Conservation (phyloP, 306 rosid genomes). For the Ormosia emarginata region DNA sequence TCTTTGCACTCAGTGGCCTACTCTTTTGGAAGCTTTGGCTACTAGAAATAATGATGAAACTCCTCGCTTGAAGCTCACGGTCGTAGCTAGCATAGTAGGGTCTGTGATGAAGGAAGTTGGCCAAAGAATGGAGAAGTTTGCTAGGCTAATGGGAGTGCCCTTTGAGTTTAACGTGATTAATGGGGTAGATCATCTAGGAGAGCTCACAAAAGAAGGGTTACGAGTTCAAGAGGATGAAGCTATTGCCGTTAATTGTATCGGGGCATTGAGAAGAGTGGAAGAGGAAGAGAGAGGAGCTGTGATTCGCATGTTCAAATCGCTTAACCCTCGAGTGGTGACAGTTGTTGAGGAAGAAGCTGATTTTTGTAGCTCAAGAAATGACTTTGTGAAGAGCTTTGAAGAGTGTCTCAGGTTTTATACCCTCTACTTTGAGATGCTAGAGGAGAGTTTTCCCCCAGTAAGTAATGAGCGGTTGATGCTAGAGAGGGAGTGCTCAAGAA, state of each 20-base stretch:
- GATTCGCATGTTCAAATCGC: slow-evolving; percentile 42
- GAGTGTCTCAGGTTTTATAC: slow-evolving; percentile 78
- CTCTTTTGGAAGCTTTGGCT: slow-evolving; percentile 69
- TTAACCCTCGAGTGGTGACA: slow-evolving; percentile 59
- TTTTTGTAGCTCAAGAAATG: slow-evolving; percentile 29
- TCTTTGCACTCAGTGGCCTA: slow-evolving; percentile 84
- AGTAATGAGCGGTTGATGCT: slow-evolving; percentile 68
- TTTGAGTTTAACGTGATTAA: slow-evolving; percentile 59
- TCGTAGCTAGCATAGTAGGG: slow-evolving; percentile 30
- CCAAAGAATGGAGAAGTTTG: slow-evolving; percentile 89
- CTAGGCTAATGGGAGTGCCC: slow-evolving; percentile 89
- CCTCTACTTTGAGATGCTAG: slow-evolving; percentile 73
- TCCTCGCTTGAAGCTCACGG: slow-evolving; percentile 67
- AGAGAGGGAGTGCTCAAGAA: slow-evolving; percentile 72
- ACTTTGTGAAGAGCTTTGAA: slow-evolving; percentile 54
- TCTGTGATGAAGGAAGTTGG: slow-evolving; percentile 67
- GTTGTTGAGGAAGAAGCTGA: slow-evolving; percentile 88
- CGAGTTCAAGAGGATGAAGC: slow-evolving; percentile 66
- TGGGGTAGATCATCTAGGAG: slow-evolving; percentile 35
- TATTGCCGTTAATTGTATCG: slow-evolving; percentile 63
- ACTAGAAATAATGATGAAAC: slow-evolving; percentile 71
- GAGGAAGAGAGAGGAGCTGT: slow-evolving; percentile 44
- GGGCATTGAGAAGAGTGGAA: slow-evolving; percentile 60
- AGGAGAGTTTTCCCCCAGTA: slow-evolving; percentile 61
- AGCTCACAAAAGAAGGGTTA: slow-evolving; percentile 50